A percentile compares a stretch with the other conserved stretches of the same genome.
Evolutionary conservation across 2,329 filamentous ascomycete genomes (phyloP).

Genomic region (Cryphonectria parasitica): DNA sequence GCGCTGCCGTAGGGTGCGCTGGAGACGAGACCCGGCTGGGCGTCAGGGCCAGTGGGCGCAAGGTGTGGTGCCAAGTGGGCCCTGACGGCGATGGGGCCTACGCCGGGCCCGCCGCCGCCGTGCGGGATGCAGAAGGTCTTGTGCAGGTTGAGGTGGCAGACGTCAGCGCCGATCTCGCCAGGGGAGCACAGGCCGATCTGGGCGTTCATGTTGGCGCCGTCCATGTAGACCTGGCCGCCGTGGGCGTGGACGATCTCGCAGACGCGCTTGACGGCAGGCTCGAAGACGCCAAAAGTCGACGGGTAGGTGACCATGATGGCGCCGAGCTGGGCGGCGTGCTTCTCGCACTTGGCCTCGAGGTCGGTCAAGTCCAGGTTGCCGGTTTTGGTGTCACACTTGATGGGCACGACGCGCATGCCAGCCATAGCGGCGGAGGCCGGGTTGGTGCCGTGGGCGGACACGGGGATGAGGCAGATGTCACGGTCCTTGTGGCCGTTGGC

Average conservation of each 20-base stretch:
- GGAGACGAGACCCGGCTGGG: conserved; percentile 71
- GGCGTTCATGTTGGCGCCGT: conserved; percentile 97
- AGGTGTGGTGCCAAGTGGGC: conserved; percentile 77
- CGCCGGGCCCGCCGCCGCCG: conserved; percentile 89
- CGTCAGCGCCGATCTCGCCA: conserved; percentile 92
- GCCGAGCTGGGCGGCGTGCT: conserved; percentile 81
- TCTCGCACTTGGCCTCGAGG: conserved; percentile 84
- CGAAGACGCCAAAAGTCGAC: conserved; percentile 92
- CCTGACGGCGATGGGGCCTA: conserved; percentile 92
- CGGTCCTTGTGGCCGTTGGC: conserved; percentile 69
- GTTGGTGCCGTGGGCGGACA: conserved; percentile 95
- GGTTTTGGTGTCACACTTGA: conserved; percentile 86
- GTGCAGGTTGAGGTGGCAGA: conserved; percentile 96
- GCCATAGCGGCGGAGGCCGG: conserved; percentile 95
- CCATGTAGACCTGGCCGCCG: conserved; percentile 97
- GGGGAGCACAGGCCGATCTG: conserved; percentile 95
- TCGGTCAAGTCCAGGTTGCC: conserved; percentile 90
- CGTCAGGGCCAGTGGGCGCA: conserved; percentile 53
- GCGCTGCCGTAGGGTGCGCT: conserved; percentile 87
- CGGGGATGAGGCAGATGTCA: conserved; percentile 91
- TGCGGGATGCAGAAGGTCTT: conserved; percentile 99
- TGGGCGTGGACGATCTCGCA: conserved; percentile 84
- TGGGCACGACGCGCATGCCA: conserved; percentile 88
- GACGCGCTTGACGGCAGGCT: conserved; percentile 83
- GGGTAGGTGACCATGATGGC: conserved; percentile 98